Evolutionary conservation across 345 rosid species (phyloP).

Genomic region (Lumnitzera littorea): DNA sequence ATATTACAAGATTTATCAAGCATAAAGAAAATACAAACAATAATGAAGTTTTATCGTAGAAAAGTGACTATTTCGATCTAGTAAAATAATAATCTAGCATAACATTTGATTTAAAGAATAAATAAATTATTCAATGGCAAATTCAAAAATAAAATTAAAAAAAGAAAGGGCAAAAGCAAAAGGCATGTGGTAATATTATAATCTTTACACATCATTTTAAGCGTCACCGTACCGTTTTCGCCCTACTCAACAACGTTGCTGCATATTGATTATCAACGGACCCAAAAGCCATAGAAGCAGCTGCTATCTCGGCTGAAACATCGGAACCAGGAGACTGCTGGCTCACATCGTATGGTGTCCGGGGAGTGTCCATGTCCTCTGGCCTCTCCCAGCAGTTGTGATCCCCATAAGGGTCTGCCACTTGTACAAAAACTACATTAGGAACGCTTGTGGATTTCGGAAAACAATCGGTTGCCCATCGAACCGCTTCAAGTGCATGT

Average conservation of each 20-base stretch:
- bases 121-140: too few species aligned
- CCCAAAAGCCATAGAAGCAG: slow-evolving; percentile 66
- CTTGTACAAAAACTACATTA: slow-evolving; percentile 37
- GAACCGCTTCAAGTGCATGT: slow-evolving; percentile 44
- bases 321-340: slow-evolving; percentile 66
- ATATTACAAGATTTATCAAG: too few species aligned
- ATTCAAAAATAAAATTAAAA: too few species aligned
- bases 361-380: slow-evolving; percentile 87
- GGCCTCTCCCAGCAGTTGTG: slow-evolving; percentile 93
- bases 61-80: too few species aligned
- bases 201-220: too few species aligned
- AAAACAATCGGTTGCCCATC: slow-evolving; percentile 77
- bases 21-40: too few species aligned
- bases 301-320: slow-evolving; percentile 78
- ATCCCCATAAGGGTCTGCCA: slow-evolving; percentile 56
- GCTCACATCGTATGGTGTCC: slow-evolving; percentile 58
- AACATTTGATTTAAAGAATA: too few species aligned
- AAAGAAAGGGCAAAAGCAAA: too few species aligned
- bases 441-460: slow-evolving; percentile 64
- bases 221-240: slow-evolving; percentile 40
- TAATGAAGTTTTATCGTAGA: too few species aligned
- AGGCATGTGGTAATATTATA: too few species aligned
- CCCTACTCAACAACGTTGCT: slow-evolving; percentile 38
- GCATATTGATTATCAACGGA: slow-evolving; percentile 40
- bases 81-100: too few species aligned